Evolutionary conservation across 1,284 basidiomycete species (phyloP).

Genomic region (Clitocybe nebularis): DNA sequence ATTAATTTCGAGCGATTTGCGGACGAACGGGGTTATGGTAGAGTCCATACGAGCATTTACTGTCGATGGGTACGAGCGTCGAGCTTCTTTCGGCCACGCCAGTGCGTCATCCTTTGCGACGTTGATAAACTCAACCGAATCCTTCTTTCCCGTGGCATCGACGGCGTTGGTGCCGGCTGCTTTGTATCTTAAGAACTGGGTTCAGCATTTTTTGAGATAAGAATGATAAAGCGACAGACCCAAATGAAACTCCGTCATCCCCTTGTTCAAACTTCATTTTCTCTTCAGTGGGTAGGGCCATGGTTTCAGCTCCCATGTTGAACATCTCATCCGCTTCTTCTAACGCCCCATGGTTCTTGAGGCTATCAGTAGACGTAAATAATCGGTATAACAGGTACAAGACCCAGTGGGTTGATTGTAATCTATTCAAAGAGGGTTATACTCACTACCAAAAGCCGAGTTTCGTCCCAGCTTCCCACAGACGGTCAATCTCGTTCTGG

Average conservation of each 20-base stretch:
- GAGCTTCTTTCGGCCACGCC: constrained; percentile 46
- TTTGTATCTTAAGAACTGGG: constrained; percentile 50
- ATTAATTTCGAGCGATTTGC: constrained; percentile 54
- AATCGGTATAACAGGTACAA: too few species aligned
- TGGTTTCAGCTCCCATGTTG: constrained; percentile 51
- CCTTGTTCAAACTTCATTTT: constrained; percentile 67
- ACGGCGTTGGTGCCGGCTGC: constrained; percentile 58
- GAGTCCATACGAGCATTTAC: constrained; percentile 48
- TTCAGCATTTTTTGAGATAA: background rate
- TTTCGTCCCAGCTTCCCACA: constrained; percentile 50
- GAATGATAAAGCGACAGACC: constrained; percentile 30
- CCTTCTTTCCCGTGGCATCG: constrained; percentile 52
- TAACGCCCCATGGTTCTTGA: constrained; percentile 61
- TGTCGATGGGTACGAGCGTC: constrained; percentile 52
- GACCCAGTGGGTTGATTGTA: too few species aligned
- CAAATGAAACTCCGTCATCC: constrained; percentile 57
- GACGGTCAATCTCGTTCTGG: constrained; percentile 34
- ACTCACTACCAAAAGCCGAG: constrained; percentile 57
- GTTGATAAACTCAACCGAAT: constrained; percentile 65
- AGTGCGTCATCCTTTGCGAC: constrained; percentile 64
- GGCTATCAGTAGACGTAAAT: constrained; percentile 32
- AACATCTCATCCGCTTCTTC: constrained; percentile 55
- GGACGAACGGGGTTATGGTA: constrained; percentile 51
- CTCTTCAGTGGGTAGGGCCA: constrained; percentile 57
- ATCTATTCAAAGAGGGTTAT: background rate